A percentile compares a stretch with the other conserved stretches of the same genome.
Evolutionary conservation across 768 basidiomycete genomes (phyloP).

Genomic region (Collybia sp.): DNA sequence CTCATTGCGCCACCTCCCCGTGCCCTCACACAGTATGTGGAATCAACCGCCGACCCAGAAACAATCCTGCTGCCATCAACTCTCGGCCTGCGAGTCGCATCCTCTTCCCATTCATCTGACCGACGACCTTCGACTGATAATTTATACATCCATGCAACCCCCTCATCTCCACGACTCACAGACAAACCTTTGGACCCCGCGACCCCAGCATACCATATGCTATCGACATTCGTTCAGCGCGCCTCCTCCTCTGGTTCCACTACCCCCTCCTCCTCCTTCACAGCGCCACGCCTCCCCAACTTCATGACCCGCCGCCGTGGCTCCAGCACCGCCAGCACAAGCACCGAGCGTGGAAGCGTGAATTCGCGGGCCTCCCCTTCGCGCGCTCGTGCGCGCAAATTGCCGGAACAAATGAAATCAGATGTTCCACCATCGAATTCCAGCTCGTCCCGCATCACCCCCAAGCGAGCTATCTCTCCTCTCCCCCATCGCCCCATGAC

Average conservation of each 20-base stretch:
- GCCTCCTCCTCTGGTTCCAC: conserved; percentile 22
- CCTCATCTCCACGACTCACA: conserved; percentile 27
- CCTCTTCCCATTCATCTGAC: conserved; percentile 19
- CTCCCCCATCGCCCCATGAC: conserved; percentile 38
- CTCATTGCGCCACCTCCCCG: conserved; percentile 68
- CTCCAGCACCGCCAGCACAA: conserved; percentile 28
- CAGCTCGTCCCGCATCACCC: conserved; percentile 7
- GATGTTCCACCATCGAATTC: conserved; percentile 6
- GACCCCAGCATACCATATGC: conserved; percentile 58
- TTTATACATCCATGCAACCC: conserved; percentile 8
- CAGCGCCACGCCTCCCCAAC: conserved; percentile 23
- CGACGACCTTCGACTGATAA: conserved; percentile 2
- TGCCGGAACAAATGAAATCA: conserved; percentile 6
- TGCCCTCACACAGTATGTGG: conserved; percentile 72
- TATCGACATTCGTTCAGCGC: conserved; percentile 50
- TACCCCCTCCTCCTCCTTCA: conserved; percentile 28
- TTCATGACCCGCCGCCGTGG: conserved; percentile 26
- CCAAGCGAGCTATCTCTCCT: conserved; percentile 13
- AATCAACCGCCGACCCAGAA: conserved; percentile 47
- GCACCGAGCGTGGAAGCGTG: conserved; percentile 15
- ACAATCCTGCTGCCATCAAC: conserved; percentile 64
- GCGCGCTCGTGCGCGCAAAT: conserved; percentile 9
- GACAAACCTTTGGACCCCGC: conserved; percentile 35
- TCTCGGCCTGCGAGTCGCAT: conserved; percentile 48
- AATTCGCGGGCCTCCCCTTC: conserved; percentile 8